phyloP scores from a whole-genome alignment of 441 rosid species.

The Gossypium lobatum region DNA sequence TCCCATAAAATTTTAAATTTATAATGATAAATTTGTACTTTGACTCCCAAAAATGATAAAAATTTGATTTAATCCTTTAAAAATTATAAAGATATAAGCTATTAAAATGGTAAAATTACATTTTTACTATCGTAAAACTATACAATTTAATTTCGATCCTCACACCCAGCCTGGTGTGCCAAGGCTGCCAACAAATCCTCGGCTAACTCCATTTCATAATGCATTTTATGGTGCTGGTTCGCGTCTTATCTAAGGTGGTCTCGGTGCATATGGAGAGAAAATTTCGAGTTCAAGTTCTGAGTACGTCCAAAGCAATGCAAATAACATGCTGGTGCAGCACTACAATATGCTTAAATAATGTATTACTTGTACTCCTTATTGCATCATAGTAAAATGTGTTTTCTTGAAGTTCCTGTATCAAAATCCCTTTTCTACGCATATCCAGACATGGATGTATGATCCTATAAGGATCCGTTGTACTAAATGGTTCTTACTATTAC shows the following conservation, averaged over 20 bases:
- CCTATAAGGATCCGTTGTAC: neutral
- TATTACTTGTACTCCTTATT: neutral
- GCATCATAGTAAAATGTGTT: neutral
- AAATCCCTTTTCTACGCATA: neutral
- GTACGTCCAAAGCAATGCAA: conserved; percentile 92
- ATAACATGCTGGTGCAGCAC: conserved; percentile 14
- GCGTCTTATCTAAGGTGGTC: conserved; percentile 73
- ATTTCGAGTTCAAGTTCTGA: conserved; percentile 83
- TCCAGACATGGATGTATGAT: neutral
- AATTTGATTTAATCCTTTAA: too few relatives aligned
- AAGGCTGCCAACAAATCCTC: conserved; percentile 49
- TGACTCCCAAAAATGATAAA: too few relatives aligned
- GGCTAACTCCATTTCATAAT: conserved; percentile 77
- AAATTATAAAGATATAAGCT: too few relatives aligned
- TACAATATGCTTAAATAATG: neutral
- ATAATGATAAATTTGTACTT: too few relatives aligned
- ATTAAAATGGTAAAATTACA: too few relatives aligned
- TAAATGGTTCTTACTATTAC: neutral
- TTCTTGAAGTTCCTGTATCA: neutral
- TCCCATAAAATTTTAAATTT: too few relatives aligned
- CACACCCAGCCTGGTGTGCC: conserved; percentile 53
- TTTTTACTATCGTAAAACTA: too few relatives aligned
- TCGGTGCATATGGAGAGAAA: conserved; percentile 88
- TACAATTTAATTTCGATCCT: too few relatives aligned
- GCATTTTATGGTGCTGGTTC: conserved; percentile 88